Conservation (phyloP, 352 stramenopile genomes). For the Pythium insidiosum region DNA sequence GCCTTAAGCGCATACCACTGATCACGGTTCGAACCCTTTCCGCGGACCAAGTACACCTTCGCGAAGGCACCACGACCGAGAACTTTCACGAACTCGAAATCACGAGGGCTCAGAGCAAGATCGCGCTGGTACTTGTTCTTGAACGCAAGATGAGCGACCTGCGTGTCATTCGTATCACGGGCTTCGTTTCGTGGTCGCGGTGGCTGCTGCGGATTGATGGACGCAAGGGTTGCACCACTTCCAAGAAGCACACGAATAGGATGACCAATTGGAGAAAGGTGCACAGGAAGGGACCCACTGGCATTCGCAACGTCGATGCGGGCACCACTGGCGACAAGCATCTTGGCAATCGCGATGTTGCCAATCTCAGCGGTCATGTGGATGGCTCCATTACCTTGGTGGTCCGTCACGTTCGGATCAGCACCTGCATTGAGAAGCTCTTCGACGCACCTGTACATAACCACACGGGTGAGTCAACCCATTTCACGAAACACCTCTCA, state of each 20-base stretch:
- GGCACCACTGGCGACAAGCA: constrained; percentile 63
- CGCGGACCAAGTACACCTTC: constrained; percentile 80
- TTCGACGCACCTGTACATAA: constrained; percentile 44
- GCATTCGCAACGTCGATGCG: constrained; percentile 71
- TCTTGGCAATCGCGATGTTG: constrained; percentile 72
- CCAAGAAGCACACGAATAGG: constrained; percentile 77
- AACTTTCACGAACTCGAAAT: constrained; percentile 86
- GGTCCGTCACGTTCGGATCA: constrained; percentile 74
- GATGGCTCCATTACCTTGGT: constrained; percentile 77
- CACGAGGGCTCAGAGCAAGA: constrained; percentile 64
- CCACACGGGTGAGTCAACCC: constrained; percentile 8
- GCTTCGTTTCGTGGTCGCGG: constrained; percentile 43
- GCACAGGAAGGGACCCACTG: constrained; percentile 70
- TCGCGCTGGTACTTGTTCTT: constrained; percentile 89
- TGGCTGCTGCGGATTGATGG: constrained; percentile 63
- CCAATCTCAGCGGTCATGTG: constrained; percentile 73
- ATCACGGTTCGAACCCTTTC: constrained; percentile 79
- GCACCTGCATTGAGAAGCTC: constrained; percentile 61
- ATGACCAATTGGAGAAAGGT: constrained; percentile 81
- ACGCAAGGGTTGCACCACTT: constrained; percentile 53
- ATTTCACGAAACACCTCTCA: not conserved
- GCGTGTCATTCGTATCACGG: constrained; percentile 49
- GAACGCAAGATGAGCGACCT: constrained; percentile 79
- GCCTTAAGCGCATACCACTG: constrained; percentile 84
- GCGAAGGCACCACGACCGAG: constrained; percentile 74